phyloP scores from a whole-genome alignment of 2,329 filamentous ascomycete genomes.

The Sarocladiaceae sp. region DNA sequence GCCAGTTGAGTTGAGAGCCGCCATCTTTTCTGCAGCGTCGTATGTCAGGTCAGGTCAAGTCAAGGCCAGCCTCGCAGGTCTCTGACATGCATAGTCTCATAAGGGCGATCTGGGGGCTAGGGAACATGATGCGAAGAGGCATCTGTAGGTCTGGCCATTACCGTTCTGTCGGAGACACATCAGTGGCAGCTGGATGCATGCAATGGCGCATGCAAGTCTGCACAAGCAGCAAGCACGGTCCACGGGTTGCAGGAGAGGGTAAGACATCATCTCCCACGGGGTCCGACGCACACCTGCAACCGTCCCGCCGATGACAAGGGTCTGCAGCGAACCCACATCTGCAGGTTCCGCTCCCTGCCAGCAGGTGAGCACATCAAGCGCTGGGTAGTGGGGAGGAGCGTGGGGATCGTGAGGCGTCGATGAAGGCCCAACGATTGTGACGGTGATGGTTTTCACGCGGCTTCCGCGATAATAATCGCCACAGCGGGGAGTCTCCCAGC shows the following conservation, averaged over 20 bases:
- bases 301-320: neutral
- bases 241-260: neutral
- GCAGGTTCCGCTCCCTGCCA: slow-evolving; percentile 2
- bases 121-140: too few relatives aligned
- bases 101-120: too few relatives aligned
- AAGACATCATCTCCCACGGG: slow-evolving; percentile 3
- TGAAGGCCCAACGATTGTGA: neutral
- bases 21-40: too few relatives aligned
- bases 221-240: neutral
- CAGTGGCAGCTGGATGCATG: neutral
- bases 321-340: slow-evolving; percentile 4
- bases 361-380: neutral
- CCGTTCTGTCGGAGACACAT: slow-evolving; percentile 2
- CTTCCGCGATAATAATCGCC: slow-evolving; percentile 5
- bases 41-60: too few relatives aligned
- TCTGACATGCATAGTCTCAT: too few relatives aligned
- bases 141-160: neutral
- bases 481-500: too few relatives aligned
- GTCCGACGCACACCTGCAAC: slow-evolving; percentile 1
- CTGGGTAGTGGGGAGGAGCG: slow-evolving; percentile 3
- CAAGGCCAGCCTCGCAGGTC: too few relatives aligned
- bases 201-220: slow-evolving; percentile 4
- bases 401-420: slow-evolving; percentile 4
- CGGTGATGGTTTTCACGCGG: slow-evolving; percentile 1
- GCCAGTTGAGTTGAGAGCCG: too few relatives aligned